phyloP scores from a whole-genome alignment of 2,329 filamentous ascomycete species.

The Orbilia javanica region DNA sequence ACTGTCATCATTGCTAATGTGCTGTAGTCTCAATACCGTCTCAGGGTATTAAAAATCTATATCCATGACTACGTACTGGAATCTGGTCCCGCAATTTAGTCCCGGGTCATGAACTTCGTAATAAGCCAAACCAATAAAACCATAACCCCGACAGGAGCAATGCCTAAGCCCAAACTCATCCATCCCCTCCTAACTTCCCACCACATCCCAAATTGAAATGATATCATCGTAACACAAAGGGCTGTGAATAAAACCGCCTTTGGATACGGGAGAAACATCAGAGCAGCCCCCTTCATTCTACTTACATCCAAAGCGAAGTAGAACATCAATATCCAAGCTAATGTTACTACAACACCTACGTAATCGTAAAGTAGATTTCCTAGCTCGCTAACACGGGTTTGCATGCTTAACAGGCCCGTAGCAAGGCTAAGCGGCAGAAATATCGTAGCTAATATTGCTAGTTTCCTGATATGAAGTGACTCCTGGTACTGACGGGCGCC shows the following conservation, averaged over 20 bases:
- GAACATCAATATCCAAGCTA: conserved; percentile 5
- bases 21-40: no score
- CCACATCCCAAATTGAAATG: conserved; percentile 7
- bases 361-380: conserved; percentile 6
- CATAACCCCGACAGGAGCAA: not conserved
- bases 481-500: not conserved
- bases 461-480: not conserved
- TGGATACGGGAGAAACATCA: not conserved
- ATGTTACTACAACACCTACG: not conserved
- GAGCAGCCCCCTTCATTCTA: not conserved
- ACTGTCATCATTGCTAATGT: no score
- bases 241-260: not conserved
- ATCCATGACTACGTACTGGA: not conserved
- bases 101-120: not conserved
- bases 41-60: no score
- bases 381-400: conserved; percentile 4
- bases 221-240: not conserved
- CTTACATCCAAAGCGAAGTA: not conserved
- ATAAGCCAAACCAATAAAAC: not conserved
- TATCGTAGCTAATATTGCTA: conserved; percentile 2
- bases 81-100: no score
- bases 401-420: not conserved
- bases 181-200: conserved; percentile 2
- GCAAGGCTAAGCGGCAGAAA: not conserved
- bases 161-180: not conserved